Evolutionary conservation across 2,329 filamentous ascomycete genomes (phyloP), one percentile per base, ranked within the genome.

Genomic region (Fusarium pseudonygamai): DNA sequence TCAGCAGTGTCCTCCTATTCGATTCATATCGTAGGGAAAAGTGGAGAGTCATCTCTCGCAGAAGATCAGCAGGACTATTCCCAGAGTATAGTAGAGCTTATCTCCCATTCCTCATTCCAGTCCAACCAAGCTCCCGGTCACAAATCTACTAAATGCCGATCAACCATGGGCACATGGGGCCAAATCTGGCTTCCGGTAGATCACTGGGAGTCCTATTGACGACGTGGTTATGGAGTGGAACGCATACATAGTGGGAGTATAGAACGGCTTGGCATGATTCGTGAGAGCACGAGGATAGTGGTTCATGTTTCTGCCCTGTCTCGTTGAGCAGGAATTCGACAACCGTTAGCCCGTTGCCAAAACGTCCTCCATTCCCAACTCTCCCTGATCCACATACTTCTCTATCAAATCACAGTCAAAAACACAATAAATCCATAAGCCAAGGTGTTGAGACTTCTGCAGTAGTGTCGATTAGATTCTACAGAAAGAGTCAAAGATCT

Each of bases 61-160:
- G 3, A 18, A 36, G 70, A 72, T 72, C 70, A 47, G 15, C 52
- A 45, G 36, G 45, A 47, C 42, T 40, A 55, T 59, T 43, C 28
- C 39, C 36, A 18, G 24, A 49, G 55, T 30, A 53, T 59, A 30
- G 42, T 58, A 15, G 61, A 65, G 53, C 28, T 66, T 53, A 70
- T 72, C 47, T 73, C 45, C 50, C 34, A 26, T 59, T 55, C 71
- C 40, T 20, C 37, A 26, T 50, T 64, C 42, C 56, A 50, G 34
- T 28, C 46, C 50, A 50, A 55, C 69, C 65, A 36, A 45, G 57
- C 49, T 40, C 34, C 47, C 20, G 13, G 34, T 24, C 42, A 34
- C 46, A 53, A 55, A n/a, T 39, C 37, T 30, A 45, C 45, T 16
- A 58, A 55, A 22, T 70, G 40, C 52, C 46, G 59, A 53, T 69